Evolutionary conservation across 2,329 filamentous ascomycete genomes (phyloP), one percentile per base, ranked within the genome.

Genomic region (Penicillium griseofulvum): DNA sequence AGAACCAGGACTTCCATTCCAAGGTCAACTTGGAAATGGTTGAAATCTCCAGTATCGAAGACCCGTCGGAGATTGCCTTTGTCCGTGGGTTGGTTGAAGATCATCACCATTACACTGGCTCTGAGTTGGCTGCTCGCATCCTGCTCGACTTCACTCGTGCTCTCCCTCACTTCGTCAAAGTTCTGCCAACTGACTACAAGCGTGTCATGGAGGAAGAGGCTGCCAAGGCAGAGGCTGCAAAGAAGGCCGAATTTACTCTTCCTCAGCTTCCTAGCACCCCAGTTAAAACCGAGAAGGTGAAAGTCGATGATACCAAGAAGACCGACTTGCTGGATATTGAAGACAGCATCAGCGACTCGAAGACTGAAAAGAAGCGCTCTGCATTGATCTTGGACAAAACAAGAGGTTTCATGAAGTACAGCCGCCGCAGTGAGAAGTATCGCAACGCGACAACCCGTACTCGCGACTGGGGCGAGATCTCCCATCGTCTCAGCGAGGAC

Each of bases 1-100:
- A 94, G 70, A 84, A 93, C 72, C 84, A 88, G 62, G 91, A 97
- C 76, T 96, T 97, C 79, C 81, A 89, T 74, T 86, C 87, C 66
- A 97, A 97, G 83, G 88, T 97, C 77, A 97, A 97, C 78, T 88
- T 87, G 69, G 93, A 97, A 79, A 96, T 97, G 93, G 93, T 97
- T 64, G 92, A 97, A 77, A 86, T 93, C 26, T 89, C 88, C 45
- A 83, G 84, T 9, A 80, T 97, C 42, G 89, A 93, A 59, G 92
- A 97, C 57, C 90, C 90, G 26, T 78, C 86, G 55, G 93, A 97
- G 74, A 90, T 97, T 68, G 91, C 92, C 33, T 97, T 88, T 72
- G 81, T 97, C 29, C 90, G 92, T 63, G 89, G 92, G 59, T 82
- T 97, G 64, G 90, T 97, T 53, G 93, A 97, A 78, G 93, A 97